These are phyloP conservation scores for Musa acuminata DNA, from an alignment of 176 grass and related monocot genomes.

Conservation along the genomic window DNA sequence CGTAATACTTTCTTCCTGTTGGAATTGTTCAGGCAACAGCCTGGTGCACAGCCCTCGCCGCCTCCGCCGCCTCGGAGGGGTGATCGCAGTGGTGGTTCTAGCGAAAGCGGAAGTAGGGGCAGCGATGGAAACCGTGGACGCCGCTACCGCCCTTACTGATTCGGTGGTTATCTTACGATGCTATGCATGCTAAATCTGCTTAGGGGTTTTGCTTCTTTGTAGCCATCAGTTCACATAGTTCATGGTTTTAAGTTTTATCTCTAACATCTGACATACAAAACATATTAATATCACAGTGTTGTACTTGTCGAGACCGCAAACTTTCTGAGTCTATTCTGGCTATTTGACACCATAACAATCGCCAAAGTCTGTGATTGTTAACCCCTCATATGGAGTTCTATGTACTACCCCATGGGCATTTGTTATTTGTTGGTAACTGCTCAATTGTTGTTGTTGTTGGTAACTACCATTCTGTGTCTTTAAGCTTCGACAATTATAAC, in stretches of 20 bases:
- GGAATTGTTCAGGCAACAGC: constrained; percentile 54
- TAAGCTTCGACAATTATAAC: no score
- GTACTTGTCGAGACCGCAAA: background rate
- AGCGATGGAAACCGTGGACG: constrained; percentile 43
- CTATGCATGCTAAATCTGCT: background rate
- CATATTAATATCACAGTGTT: background rate
- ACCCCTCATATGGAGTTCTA: no score
- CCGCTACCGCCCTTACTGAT: constrained; percentile 71
- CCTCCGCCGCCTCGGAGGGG: constrained; percentile 40
- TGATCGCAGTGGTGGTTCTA: constrained; percentile 38
- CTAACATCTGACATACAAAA: background rate
- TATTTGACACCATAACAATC: no score
- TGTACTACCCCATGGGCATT: no score
- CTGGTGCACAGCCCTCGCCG: constrained; percentile 37
- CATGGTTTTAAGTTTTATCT: background rate
- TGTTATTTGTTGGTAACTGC: no score
- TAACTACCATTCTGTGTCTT: no score
- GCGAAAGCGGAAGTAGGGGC: constrained; percentile 34
- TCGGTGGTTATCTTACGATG: background rate
- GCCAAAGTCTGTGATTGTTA: no score
- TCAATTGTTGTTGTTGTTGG: no score
- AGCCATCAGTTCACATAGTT: background rate
- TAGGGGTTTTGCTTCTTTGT: background rate
- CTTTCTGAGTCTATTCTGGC: background rate
- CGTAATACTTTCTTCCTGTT: background rate